Evolutionary conservation across 768 basidiomycete species (phyloP), one percentile per base, ranked within the genome.

Genomic region (Leucogyrophana mollusca): DNA sequence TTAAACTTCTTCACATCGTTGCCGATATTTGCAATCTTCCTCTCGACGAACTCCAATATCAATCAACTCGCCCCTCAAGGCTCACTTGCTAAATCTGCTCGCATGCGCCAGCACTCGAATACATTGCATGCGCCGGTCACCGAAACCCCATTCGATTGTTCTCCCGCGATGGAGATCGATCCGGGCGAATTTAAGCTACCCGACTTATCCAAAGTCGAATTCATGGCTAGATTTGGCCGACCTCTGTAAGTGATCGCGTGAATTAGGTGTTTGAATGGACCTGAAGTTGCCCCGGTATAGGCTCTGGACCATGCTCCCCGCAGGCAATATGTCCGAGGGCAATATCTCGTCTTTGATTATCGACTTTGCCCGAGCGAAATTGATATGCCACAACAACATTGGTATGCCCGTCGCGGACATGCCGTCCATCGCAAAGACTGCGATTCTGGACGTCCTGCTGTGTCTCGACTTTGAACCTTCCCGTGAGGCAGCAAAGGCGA

Each of bases 91-190:
- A 33, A 39, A 22, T 51, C 47, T 33, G 35, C 35, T 6, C 35
- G 35, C 16, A 21, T n/a, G 24, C 18, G 20, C 14, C 4, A 30
- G 24, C 6, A 13, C 6, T 22, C 24, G 25, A 16, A 7, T 6
- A 27, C 34, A 10, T 33, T 50, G 16, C 53, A 46, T n/a, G 24
- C 52, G 16, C 54, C 54, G 7, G 42, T 54, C 35, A 50, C 47
- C 13, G 53, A 53, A 30, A 37, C 35, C n/a, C 52, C 53, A 9
- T 55, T 55, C 40, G 53, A 55, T 39, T 53, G 51, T 30, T 53
- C 14, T 3, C 21, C 27, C 22, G 34, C 1, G 9, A 13, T 34
- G 23, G 23, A 33, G 13, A 18, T 45, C 22, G 8, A 5, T 10
- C 40, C 9, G 6, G n/a, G 9, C 22, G 14, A 13, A 34, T 11